phyloP scores from a whole-genome alignment of 306 rosid genomes.

The Notholithocarpus densiflorus region DNA sequence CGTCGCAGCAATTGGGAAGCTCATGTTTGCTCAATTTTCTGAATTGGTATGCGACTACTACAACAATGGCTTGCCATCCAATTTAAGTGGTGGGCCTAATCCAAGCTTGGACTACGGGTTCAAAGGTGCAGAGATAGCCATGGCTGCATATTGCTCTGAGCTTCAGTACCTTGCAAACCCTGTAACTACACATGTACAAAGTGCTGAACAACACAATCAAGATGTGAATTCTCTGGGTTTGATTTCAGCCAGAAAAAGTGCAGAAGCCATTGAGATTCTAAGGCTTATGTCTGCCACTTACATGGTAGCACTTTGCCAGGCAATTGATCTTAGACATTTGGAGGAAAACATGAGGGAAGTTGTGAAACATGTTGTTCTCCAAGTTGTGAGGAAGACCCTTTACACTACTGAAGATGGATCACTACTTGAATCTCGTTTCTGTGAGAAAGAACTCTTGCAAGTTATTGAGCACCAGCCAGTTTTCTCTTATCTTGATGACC shows the following conservation, averaged over 20 bases:
- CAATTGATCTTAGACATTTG: slow-evolving; percentile 30
- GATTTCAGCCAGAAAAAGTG: slow-evolving; percentile 35
- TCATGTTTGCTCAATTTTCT: slow-evolving; percentile 40
- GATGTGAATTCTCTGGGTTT: slow-evolving; percentile 42
- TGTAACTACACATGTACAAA: slow-evolving; percentile 33
- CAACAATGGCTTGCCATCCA: slow-evolving; percentile 39
- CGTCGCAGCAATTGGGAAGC: slow-evolving; percentile 38
- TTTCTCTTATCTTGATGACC: slow-evolving; percentile 36
- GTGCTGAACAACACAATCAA: slow-evolving; percentile 42
- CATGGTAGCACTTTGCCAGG: slow-evolving; percentile 40
- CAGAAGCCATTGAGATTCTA: slow-evolving; percentile 36
- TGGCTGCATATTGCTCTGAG: slow-evolving; percentile 42
- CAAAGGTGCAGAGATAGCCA: slow-evolving; percentile 39
- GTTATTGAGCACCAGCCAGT: slow-evolving; percentile 25
- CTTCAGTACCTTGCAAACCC: slow-evolving; percentile 35
- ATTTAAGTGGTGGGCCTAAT: slow-evolving; percentile 33
- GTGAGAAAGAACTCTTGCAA: slow-evolving; percentile 35
- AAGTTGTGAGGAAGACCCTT: slow-evolving; percentile 25
- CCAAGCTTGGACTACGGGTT: slow-evolving; percentile 41
- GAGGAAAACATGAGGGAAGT: slow-evolving; percentile 38
- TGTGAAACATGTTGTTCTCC: slow-evolving; percentile 17
- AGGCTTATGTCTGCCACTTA: slow-evolving; percentile 38
- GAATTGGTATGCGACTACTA: slow-evolving; percentile 35
- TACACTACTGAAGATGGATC: slow-evolving; percentile 24
- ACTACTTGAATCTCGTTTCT: slow-evolving; percentile 27